These are phyloP conservation scores for Globisporangium canariense DNA, from an alignment of 352 stramenopile genomes.

Conservation along the genomic window DNA sequence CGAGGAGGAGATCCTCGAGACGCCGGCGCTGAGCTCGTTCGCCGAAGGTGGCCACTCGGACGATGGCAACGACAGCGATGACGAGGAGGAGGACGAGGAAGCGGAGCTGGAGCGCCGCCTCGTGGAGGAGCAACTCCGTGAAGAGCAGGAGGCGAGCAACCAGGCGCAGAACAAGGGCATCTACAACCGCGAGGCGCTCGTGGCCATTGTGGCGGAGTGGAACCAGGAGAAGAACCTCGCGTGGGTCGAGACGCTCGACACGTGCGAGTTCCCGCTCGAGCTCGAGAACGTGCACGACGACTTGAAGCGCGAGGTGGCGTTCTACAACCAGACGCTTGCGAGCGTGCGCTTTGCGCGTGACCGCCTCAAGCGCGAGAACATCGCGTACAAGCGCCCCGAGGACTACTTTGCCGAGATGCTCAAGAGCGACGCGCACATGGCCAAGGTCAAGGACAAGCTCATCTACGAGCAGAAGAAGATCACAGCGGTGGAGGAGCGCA, in stretches of 20 bases:
- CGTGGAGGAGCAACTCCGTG: conserved; percentile 62
- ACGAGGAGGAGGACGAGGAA: conserved; percentile 61
- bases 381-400: conserved; percentile 92
- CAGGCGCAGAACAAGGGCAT: conserved; percentile 49
- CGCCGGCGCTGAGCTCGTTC: conserved; percentile 64
- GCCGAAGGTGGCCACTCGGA: conserved; percentile 13
- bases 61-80: conserved; percentile 30
- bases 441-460: conserved; percentile 97
- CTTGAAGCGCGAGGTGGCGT: conserved; percentile 91
- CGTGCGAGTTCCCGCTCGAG: conserved; percentile 52
- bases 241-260: conserved; percentile 84
- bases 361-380: conserved; percentile 49
- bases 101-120: conserved; percentile 71
- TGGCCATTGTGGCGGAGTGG: conserved; percentile 57
- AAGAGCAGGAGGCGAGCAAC: conserved; percentile 33
- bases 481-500: conserved; percentile 95
- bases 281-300: conserved; percentile 85
- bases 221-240: conserved; percentile 41
- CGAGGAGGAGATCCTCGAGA: conserved; percentile 84
- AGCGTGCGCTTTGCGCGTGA: conserved; percentile 72
- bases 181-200: conserved; percentile 74
- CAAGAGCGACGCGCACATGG: conserved; percentile 97
- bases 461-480: conserved; percentile 99
- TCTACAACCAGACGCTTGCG: conserved; percentile 94
- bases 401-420: conserved; percentile 99